A percentile compares a stretch with the other conserved stretches of the same genome.
Conservation (phyloP, 192 early-diverging fungal species). For the Borealophlyctis nickersoniae region DNA sequence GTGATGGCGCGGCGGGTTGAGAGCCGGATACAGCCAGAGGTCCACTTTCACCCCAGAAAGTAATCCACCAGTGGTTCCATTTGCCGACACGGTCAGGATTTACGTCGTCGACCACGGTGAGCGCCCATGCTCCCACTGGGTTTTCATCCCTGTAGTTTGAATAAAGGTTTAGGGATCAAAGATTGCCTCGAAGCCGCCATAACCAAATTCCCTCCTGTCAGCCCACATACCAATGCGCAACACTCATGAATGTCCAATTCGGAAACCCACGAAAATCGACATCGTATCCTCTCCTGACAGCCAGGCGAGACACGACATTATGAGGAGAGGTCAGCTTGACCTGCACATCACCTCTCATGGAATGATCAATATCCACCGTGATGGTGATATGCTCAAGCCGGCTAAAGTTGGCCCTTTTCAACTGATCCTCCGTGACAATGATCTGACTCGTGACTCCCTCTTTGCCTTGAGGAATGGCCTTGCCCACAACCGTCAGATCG, state of each 20-base stretch:
- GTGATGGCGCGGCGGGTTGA: slow-evolving; percentile 4
- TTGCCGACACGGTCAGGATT: slow-evolving; percentile 25
- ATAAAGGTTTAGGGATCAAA: background rate
- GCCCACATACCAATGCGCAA: slow-evolving; percentile 84
- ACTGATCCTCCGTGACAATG: slow-evolving; percentile 43
- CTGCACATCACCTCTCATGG: slow-evolving; percentile 80
- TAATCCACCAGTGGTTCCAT: slow-evolving; percentile 34
- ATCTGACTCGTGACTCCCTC: slow-evolving; percentile 31
- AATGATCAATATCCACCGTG: slow-evolving; percentile 77
- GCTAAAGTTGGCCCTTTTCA: slow-evolving; percentile 36
- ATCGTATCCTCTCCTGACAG: slow-evolving; percentile 63
- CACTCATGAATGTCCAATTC: slow-evolving; percentile 93
- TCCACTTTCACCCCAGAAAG: slow-evolving; percentile 30
- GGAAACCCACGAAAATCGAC: slow-evolving; percentile 61
- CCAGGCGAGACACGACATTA: slow-evolving; percentile 65
- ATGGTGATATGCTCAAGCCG: slow-evolving; percentile 86
- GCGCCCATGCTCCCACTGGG: slow-evolving; percentile 77
- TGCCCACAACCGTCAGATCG: slow-evolving; percentile 36
- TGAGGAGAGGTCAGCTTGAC: slow-evolving; percentile 76
- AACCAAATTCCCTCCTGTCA: background rate
- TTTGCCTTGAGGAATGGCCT: slow-evolving; percentile 49
- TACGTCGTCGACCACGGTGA: slow-evolving; percentile 28
- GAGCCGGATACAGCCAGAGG: background rate
- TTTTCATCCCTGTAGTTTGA: slow-evolving; percentile 74
- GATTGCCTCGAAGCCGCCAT: background rate